phyloP scores from a whole-genome alignment of 208 protist genomes.

The Plasmodiophora brassicae region DNA sequence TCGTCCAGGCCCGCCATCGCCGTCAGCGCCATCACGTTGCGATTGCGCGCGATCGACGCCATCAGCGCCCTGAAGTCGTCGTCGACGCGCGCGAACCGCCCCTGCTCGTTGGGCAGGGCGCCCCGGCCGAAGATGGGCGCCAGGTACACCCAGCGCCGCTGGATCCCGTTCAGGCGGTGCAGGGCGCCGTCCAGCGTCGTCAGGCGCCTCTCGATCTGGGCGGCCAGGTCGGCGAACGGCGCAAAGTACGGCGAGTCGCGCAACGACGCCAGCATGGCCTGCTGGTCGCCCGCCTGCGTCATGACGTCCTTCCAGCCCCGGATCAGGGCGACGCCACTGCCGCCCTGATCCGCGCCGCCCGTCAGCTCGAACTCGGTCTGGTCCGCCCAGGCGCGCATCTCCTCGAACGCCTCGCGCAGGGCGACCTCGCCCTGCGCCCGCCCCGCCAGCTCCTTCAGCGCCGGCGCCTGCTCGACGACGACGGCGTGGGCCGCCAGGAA shows the following conservation, averaged over 20 bases:
- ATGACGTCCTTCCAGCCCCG: conserved; percentile 93
- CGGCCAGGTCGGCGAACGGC: conserved; percentile 79
- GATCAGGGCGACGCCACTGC: too few relatives aligned
- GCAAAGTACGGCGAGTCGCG: conserved; percentile 90
- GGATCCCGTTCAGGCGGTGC: conserved; percentile 86
- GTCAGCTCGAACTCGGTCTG: conserved; percentile 35
- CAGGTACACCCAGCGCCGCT: conserved; percentile 96
- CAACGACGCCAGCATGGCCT: conserved; percentile 85
- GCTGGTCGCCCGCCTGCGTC: conserved; percentile 86
- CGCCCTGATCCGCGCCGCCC: background rate
- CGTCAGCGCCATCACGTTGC: conserved; percentile 73
- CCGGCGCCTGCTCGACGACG: conserved; percentile 69
- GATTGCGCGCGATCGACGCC: conserved; percentile 70
- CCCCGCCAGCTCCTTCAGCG: conserved; percentile 82
- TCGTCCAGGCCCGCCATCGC: conserved; percentile 71
- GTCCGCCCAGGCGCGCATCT: conserved; percentile 64
- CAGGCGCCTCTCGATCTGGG: conserved; percentile 81
- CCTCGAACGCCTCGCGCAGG: conserved; percentile 86
- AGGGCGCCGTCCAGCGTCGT: conserved; percentile 80
- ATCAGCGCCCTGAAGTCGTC: conserved; percentile 86
- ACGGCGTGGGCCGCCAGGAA: conserved; percentile 71
- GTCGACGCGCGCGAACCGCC: conserved; percentile 87
- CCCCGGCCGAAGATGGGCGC: conserved; percentile 94
- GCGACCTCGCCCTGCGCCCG: conserved; percentile 88
- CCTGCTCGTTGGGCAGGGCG: conserved; percentile 87